Evolutionary conservation across 768 basidiomycete species (phyloP), one percentile per base, ranked within the genome.

Genomic region (Sporobolomyces roseus): DNA sequence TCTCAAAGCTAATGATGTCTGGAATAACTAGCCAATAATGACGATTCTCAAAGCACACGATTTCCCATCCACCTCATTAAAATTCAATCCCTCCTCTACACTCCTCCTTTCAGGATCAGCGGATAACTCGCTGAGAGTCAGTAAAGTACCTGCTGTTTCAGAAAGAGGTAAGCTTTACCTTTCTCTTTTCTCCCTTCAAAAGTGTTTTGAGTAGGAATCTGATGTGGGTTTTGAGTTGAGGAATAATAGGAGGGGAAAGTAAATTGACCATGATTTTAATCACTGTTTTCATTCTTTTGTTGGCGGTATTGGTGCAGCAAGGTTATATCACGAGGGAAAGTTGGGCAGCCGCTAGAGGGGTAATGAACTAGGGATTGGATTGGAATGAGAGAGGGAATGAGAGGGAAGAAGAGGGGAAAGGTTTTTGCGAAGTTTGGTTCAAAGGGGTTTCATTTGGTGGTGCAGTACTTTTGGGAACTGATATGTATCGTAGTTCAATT

Each of bases 21-120:
- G 8, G 16, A 4, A n/a, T 6, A 10, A 6, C 9, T 33, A 98
- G 93, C 93, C 93, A 1, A 77, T 91, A 17, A 79, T 91, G 35
- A 87, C 87, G 25, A 96, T 99, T 69, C 81, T 97, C 65, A 90
- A 90, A 79, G 90, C 96, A 0, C 94, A 98, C 78, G 92, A 93
- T 67, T 92, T 98, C 78, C 90, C 96, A 6, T 85, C 90, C 8
- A 98, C 96, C 1, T 86, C 89, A 6, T 79, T 99, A 63, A 85
- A 84, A 66, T 99, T 99, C 82, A 94, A 88, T 77, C 88, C 92
- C 2, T 82, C 85, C 9, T 86, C 88, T 17, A 85, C 82, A n/a
- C 72, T 93, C 17, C 83, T 99, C 5, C 84, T 93, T 25, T 91
- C 91, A 8, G 93, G 89, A 23, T 92, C 92, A 74, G 89, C 90